Evolutionary conservation across 208 protist species (phyloP).

Genomic region (Strigomonas culicis): DNA sequence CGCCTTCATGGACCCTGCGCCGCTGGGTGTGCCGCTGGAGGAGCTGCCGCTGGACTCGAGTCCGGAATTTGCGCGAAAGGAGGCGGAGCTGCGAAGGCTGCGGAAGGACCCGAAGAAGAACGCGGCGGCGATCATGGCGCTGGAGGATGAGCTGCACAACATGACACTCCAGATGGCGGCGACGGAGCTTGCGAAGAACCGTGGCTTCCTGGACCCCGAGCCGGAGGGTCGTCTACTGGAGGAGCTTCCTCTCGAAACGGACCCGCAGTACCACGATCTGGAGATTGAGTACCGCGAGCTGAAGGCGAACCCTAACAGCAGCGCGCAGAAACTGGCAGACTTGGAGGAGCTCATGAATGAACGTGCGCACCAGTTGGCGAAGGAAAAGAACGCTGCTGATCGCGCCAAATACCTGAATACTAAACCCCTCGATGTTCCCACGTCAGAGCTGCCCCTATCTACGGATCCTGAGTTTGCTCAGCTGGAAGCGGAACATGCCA

Average conservation of each 20-base stretch:
- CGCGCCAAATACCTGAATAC: constrained; percentile 53
- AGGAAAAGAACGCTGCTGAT: constrained; percentile 44
- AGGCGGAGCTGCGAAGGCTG: constrained; percentile 37
- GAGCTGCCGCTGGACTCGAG: constrained; percentile 37
- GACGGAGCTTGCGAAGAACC: constrained; percentile 48
- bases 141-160: constrained; percentile 38
- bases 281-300: constrained; percentile 20
- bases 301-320: constrained; percentile 16
- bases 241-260: constrained; percentile 22
- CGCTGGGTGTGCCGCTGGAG: constrained; percentile 33
- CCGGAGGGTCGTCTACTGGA: constrained; percentile 18
- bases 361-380: constrained; percentile 39
- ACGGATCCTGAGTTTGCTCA: constrained; percentile 54
- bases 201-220: constrained; percentile 30
- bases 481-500: constrained; percentile 66
- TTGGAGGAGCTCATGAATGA: constrained; percentile 30
- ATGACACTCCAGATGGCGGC: constrained; percentile 60
- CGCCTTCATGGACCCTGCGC: constrained; percentile 40
- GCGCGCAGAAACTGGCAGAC: constrained; percentile 16
- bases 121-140: constrained; percentile 19
- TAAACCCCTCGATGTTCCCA: constrained; percentile 39
- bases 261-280: constrained; percentile 28
- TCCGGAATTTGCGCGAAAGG: constrained; percentile 34
- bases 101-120: constrained; percentile 28
- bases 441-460: constrained; percentile 67